Evolutionary conservation across 2,329 filamentous ascomycete species (phyloP).

Genomic region (Ophiostoma sp.): DNA sequence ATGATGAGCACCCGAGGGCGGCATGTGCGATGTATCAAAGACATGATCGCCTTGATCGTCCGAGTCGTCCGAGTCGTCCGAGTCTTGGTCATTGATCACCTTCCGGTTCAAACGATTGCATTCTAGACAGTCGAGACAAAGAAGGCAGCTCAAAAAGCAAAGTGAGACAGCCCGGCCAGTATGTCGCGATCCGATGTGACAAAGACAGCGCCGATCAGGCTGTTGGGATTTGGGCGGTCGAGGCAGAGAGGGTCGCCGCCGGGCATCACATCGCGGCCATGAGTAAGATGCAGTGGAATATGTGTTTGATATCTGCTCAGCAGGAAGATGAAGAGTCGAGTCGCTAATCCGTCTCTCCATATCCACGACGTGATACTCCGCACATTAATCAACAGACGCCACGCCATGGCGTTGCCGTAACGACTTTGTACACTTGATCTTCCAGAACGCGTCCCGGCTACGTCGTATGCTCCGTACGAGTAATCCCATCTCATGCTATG

Average conservation of each 20-base stretch:
- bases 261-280: no score
- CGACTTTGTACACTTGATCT: background rate
- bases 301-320: no score
- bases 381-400: background rate
- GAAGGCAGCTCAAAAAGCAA: background rate
- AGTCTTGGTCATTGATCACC: background rate
- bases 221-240: background rate
- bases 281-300: no score
- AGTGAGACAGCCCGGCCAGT: background rate
- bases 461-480: no score
- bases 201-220: slow-evolving; percentile 3
- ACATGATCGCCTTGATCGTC: background rate
- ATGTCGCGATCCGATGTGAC: slow-evolving; percentile 5
- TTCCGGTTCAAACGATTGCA: background rate
- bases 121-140: background rate
- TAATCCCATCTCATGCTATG: no score
- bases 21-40: background rate
- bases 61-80: no score
- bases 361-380: no score
- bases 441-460: no score
- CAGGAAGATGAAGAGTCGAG: no score
- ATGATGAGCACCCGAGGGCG: slow-evolving; percentile 7
- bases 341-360: no score
- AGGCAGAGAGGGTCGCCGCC: no score
- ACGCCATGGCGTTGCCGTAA: slow-evolving; percentile 6